Base-by-base conservation (phyloP, 108 stramenopile species). In the Mediolabrus comicus region DNA sequence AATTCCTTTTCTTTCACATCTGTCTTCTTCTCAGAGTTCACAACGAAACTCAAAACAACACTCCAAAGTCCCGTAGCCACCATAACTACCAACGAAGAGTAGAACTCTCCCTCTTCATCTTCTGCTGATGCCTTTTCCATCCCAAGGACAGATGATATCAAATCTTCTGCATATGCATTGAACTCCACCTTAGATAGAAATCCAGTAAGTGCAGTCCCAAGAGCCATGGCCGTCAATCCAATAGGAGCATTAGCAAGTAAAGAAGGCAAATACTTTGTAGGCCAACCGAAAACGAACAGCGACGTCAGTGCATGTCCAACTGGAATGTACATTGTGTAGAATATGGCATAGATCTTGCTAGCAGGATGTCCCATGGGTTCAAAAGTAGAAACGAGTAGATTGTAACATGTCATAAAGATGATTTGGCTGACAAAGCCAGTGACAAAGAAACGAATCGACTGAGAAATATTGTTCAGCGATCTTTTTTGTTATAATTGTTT, bases 241-340 rank as follows among this genome's bases (percentile, higher is more conserved):
- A 95, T 87, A 27, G 94, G 94, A 55, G 83, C 71, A 75, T 92
- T 95, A 54, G 83, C 77, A 67, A 87, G 34, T 16, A 95, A 62
- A 22, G 86, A 87, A 6, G 65, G 69, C 2, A 91, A n/a, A 65
- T 95, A 95, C 32, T 82, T 57, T 31, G 87, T 83, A 0, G 94
- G 94, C 94, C 94, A 95, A 13, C 94, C 94, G 75, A 95, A 91
- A 27, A 95, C 94, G 25, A 91, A 59, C 9, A 91, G 33, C 8
- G 79, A 88, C 28, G 72, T 64, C n/a, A 92, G 13, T 1, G 82
- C 74, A 62, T 95, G 94, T 26, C 80, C 72, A 24, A 92, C 61
- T 12, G 94, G 94, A 53, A 95, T 92, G 66, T 87, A 95, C 9
- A 87, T 31, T 30, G 82, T 69, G 67, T 92, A 92, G 19, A 89